Percentiles rank a stretch among this genome's conserved stretches.
These are phyloP conservation scores for Nitzschia palea DNA, from an alignment of 108 stramenopile species.

Conservation along the genomic window DNA sequence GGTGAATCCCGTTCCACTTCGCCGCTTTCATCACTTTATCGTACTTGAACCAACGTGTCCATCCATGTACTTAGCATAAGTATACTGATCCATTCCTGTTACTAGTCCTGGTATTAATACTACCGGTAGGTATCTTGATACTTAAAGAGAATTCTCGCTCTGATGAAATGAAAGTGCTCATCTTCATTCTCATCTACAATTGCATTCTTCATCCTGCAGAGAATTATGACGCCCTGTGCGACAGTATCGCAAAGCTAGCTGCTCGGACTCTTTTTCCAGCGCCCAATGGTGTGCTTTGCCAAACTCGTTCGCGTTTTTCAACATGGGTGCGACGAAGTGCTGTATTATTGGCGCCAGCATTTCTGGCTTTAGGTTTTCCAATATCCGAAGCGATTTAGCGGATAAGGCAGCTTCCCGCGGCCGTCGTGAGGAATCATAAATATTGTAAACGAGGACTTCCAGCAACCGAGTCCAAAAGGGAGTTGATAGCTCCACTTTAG, in stretches of 20 bases:
- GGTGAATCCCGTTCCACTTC: too few species aligned
- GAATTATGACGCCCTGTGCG: too few species aligned
- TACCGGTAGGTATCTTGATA: too few species aligned
- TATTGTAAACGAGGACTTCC: constrained; percentile 10
- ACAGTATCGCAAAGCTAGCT: not conserved
- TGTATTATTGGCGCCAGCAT: not conserved
- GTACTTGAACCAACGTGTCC: too few species aligned
- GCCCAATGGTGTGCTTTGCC: constrained; percentile 14
- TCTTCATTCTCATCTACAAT: too few species aligned
- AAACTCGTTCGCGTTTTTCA: constrained; percentile 2
- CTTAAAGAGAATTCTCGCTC: too few species aligned
- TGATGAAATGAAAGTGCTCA: too few species aligned
- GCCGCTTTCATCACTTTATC: too few species aligned
- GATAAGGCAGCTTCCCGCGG: constrained; percentile 13
- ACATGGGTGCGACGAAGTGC: not conserved
- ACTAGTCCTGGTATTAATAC: too few species aligned
- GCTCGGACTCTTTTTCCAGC: constrained; percentile 10
- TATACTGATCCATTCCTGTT: too few species aligned
- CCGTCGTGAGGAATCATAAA: not conserved
- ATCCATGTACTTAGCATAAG: too few species aligned
- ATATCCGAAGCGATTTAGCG: constrained; percentile 6
- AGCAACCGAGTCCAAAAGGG: constrained; percentile 13
- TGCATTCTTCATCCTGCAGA: too few species aligned
- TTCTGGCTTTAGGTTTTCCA: constrained; percentile 12
- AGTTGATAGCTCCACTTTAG: not conserved